phyloP scores from a whole-genome alignment of 371 early-diverging fungal genomes.

The Funneliformis caledonium region DNA sequence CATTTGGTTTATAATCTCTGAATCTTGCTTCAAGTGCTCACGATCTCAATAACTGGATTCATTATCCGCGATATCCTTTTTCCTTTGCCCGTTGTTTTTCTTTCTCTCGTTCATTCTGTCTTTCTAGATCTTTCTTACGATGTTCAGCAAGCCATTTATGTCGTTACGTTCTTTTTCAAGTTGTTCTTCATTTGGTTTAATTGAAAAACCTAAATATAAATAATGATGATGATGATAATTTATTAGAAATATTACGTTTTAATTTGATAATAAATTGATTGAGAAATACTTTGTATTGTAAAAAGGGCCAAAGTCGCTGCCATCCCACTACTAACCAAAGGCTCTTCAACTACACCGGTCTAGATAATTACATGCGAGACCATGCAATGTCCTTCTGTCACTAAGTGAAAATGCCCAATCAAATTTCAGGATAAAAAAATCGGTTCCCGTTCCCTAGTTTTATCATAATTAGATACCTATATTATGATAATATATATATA shows the following conservation, averaged over 20 bases:
- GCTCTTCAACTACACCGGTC: slow-evolving; percentile 61
- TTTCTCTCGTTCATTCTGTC: slow-evolving; percentile 56
- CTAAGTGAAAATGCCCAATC: no score
- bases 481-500: not conserved
- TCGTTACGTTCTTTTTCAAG: slow-evolving; percentile 64
- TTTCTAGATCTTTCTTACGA: slow-evolving; percentile 57
- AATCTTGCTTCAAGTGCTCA: slow-evolving; percentile 78
- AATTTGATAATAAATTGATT: not conserved
- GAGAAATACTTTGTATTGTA: slow-evolving; percentile 68
- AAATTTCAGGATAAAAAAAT: no score
- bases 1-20: slow-evolving; percentile 88
- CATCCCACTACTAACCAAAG: slow-evolving; percentile 79
- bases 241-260: not conserved
- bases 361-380: not conserved
- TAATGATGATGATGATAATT: not conserved
- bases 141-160: slow-evolving; percentile 75
- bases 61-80: slow-evolving; percentile 41
- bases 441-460: no score
- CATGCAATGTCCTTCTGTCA: no score
- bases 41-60: slow-evolving; percentile 60
- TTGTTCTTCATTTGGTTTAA: slow-evolving; percentile 67
- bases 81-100: slow-evolving; percentile 45
- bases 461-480: not conserved
- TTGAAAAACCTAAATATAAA: slow-evolving; percentile 56
- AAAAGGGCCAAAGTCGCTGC: slow-evolving; percentile 79